phyloP scores from a whole-genome alignment of 495 filamentous ascomycete species.

The Neurospora discreta region DNA sequence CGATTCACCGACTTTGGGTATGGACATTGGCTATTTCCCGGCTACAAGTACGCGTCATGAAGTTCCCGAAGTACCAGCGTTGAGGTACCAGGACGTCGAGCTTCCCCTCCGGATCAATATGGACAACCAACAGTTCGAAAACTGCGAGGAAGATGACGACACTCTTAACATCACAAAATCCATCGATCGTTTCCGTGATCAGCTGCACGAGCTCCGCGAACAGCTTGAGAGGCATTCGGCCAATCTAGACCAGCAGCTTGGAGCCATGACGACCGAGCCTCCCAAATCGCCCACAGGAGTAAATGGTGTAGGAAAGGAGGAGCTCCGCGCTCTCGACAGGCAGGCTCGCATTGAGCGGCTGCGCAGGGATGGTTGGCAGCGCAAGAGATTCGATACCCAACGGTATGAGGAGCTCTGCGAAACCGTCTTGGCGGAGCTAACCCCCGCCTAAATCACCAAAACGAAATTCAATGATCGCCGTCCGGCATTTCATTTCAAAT shows the following conservation, averaged over 20 bases:
- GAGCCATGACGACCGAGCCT: neutral
- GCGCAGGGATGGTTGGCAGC: conserved; percentile 32
- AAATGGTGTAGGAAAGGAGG: conserved; percentile 14
- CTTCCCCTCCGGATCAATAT: conserved; percentile 10
- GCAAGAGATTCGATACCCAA: conserved; percentile 37
- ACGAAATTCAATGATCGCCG: neutral
- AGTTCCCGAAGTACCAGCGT: conserved; percentile 9
- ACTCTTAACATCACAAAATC: conserved; percentile 28
- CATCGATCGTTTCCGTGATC: conserved; percentile 30
- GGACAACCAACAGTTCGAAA: conserved; percentile 6
- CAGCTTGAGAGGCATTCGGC: conserved; percentile 31
- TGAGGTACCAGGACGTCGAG: conserved; percentile 18
- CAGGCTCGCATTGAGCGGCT: conserved; percentile 35
- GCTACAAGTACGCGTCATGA: conserved; percentile 7
- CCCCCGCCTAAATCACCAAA: neutral
- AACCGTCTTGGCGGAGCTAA: conserved; percentile 31
- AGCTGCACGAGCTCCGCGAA: conserved; percentile 27
- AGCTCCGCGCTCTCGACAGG: conserved; percentile 19
- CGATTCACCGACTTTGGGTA: conserved; percentile 35
- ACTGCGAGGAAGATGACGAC: conserved; percentile 12
- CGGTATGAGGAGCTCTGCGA: conserved; percentile 40
- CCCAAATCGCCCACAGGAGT: conserved; percentile 1
- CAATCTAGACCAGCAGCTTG: conserved; percentile 25
- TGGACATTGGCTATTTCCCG: conserved; percentile 27
- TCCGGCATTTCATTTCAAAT: neutral